Evolutionary conservation across 768 basidiomycete genomes (phyloP).

Genomic region (Suillus hirtellus): DNA sequence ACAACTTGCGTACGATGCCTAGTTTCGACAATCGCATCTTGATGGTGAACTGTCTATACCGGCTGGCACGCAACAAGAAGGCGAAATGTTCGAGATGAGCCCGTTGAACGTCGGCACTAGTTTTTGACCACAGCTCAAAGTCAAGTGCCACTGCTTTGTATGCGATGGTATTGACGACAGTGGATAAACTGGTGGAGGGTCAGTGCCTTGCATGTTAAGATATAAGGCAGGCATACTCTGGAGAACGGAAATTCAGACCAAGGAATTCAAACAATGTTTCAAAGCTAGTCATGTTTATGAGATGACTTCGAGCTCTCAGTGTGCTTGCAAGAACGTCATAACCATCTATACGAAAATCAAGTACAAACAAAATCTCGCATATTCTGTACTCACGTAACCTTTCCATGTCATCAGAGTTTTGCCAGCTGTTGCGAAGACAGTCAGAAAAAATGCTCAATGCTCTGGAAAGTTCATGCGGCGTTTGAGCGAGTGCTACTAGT

Average conservation of each 20-base stretch:
- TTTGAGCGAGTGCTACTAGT: constrained; percentile 78
- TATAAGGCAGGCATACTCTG: constrained; percentile 57
- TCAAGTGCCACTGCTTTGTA: constrained; percentile 85
- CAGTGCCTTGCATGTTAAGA: not conserved
- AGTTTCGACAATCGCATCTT: constrained; percentile 73
- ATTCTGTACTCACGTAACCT: constrained; percentile 62
- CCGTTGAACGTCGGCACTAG: constrained; percentile 69
- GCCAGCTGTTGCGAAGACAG: constrained; percentile 82
- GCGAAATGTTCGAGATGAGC: constrained; percentile 82
- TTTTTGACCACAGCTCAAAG: constrained; percentile 85
- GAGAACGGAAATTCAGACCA: constrained; percentile 78
- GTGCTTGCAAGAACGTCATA: constrained; percentile 84
- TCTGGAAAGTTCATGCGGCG: constrained; percentile 72
- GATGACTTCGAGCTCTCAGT: constrained; percentile 64
- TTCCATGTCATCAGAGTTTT: constrained; percentile 95
- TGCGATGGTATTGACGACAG: constrained; percentile 77
- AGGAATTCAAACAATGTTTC: constrained; percentile 85
- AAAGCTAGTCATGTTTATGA: constrained; percentile 80
- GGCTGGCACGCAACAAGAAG: constrained; percentile 70
- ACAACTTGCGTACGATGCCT: constrained; percentile 66
- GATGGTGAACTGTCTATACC: constrained; percentile 75
- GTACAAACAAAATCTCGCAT: constrained; percentile 11
- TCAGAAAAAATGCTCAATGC: constrained; percentile 74
- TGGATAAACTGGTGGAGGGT: constrained; percentile 61
- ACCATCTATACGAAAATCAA: constrained; percentile 53